Base-by-base conservation (phyloP, 495 filamentous ascomycete species). In the Neurospora tetrasperma region DNA sequence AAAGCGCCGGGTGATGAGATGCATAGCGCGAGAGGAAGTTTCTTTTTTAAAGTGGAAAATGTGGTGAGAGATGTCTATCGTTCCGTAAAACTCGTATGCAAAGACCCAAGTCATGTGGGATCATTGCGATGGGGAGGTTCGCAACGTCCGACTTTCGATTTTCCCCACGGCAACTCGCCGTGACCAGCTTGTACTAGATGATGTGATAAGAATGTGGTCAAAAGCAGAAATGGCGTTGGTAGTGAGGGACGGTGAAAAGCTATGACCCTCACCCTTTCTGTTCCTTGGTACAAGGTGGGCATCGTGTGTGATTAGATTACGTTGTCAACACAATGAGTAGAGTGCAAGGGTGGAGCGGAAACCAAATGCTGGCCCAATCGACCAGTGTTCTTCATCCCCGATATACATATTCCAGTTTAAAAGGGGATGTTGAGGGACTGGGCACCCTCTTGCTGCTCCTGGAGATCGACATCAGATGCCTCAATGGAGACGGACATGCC, bases 401-500 rank as follows among this genome's bases (percentile, higher is more conserved):
- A 66, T 66, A 38, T 35, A 66, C 54, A 66, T 74, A 54, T 68
- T 74, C 43, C 44, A 35, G 16, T 77, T 84, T 88, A 89, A 75
- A 89, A 89, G 72, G 87, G 87, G 77, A 89, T 87, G 78, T 87
- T 87, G 66, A 85, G 81, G 38, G 85, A 79, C 72, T 83, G 80
- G 42, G 80, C 79, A 73, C 81, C 82, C 81, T 98, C 94, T 84
- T 96, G 92, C 82, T 94, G 91, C 80, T 95, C 93, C 87, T 97
- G 93, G 78, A 98, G 84, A 77, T 97, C 95, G 79, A 98, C 94
- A 69, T 89, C 86, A 71, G 91, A 90, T 71, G 93, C 89, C 86
- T 99, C 96, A 77, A 99, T 93, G 66, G 93, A 96, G 72, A 99
- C 93, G 70, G 93, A 94, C 73, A 99, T 86, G 73, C 96, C 96